Evolutionary conservation across 306 rosid genomes (phyloP), one percentile per base, ranked within the genome.

Genomic region (Trifolium subterraneum): DNA sequence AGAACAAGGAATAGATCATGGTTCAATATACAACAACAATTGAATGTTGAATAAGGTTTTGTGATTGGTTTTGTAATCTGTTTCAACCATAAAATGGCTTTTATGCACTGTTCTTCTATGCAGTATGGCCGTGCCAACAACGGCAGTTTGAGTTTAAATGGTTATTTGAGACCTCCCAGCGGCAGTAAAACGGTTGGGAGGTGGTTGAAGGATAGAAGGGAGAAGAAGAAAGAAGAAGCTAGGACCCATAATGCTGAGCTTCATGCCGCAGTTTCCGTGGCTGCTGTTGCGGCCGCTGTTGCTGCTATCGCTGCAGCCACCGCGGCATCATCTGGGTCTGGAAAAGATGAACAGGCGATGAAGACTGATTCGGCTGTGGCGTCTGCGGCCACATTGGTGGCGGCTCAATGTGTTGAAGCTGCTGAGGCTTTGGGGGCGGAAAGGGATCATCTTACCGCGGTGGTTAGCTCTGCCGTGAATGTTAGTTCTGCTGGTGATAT

Each of bases 401-500:
- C 99, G 0, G 96, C 99, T 3, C 99, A 95, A 62, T 95, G 99
- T 10, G 98, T 92, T 1, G 99, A 95, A 84, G 92, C 90, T 0
- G 99, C 99, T 0, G 99, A 95, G 77, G 93, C 93, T 0, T 42
- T 95, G 87, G 99, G 99, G 0, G 99, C 97, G 0, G 98, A 95
- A 51, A 88, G 97, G 0, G 98, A 95, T 4, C 96, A 95, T 70
- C 97, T 92, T 0, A 84, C 96, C 0, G 62, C 96, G 1, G 96
- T 92, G 14, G 89, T 95, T 8, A 81, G 88, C 86, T 95, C 99
- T 0, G 98, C 99, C 38, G 99, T 95, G 23, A 95, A 90, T 22
- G 96, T 95, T 10, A 85, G 95, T 66, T 90, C 99, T 0, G 87
- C 98, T 0, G 98, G 96, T 1, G 99, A 92, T 69, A 92, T 95